Evolutionary conservation across 2,329 filamentous ascomycete genomes (phyloP).

Genomic region (Chalara sp.): DNA sequence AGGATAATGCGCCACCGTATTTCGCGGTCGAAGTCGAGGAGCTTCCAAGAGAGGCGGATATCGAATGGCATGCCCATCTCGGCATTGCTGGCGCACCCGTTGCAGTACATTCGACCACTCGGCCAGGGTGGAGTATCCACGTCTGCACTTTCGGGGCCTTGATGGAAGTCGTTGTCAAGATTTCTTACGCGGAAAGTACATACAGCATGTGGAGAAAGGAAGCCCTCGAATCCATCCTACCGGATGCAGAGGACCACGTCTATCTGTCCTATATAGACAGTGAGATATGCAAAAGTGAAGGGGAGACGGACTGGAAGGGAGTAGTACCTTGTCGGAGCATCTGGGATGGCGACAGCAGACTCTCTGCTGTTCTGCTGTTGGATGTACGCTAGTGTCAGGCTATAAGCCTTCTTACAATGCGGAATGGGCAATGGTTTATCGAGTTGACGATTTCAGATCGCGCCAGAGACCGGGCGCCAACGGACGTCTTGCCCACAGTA

Average conservation of each 20-base stretch:
- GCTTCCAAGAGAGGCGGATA: conserved; percentile 63
- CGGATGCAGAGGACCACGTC: not conserved
- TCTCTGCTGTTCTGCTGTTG: not conserved
- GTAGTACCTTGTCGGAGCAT: not conserved
- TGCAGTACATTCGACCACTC: conserved; percentile 7
- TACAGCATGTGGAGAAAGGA: not conserved
- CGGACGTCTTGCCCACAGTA: no score
- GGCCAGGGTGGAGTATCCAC: no score
- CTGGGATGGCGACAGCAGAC: not conserved
- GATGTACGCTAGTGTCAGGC: no score
- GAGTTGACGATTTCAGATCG: no score
- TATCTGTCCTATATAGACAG: not conserved
- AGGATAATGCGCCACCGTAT: conserved; percentile 49
- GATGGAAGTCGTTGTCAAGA: not conserved
- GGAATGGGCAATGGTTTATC: not conserved
- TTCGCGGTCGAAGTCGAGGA: conserved; percentile 70
- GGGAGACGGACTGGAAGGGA: not conserved
- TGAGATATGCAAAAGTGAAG: not conserved
- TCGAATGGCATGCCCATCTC: conserved; percentile 77
- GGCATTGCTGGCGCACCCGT: conserved; percentile 39
- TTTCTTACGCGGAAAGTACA: not conserved
- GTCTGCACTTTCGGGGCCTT: no score
- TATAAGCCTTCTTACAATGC: not conserved
- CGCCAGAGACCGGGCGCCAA: no score
- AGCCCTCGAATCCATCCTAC: not conserved